Percentiles rank a stretch among this genome's conserved stretches.
phyloP scores from a whole-genome alignment of 768 basidiomycete species.

The Trametes maxima region DNA sequence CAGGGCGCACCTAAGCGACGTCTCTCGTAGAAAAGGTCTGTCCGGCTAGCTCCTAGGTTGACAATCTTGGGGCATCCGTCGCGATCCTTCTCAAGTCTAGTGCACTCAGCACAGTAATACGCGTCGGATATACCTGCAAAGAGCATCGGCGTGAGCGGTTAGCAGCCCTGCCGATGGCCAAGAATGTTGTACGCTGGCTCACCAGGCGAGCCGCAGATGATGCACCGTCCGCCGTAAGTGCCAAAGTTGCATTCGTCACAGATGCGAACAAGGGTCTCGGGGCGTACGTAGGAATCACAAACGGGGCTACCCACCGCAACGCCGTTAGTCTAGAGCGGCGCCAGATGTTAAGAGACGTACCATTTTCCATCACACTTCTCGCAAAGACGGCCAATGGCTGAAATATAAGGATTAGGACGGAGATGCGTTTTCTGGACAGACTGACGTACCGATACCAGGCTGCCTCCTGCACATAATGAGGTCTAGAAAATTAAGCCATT shows the following conservation, averaged over 20 bases:
- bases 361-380: slow-evolving; percentile 99
- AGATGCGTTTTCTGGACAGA: neutral
- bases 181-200: neutral
- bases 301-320: slow-evolving; percentile 68
- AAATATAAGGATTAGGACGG: slow-evolving; percentile 12
- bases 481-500: slow-evolving; percentile 50
- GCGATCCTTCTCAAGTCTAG: slow-evolving; percentile 93
- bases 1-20: slow-evolving; percentile 69
- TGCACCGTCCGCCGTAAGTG: slow-evolving; percentile 96
- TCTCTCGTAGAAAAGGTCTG: slow-evolving; percentile 90
- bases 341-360: slow-evolving; percentile 46
- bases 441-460: slow-evolving; percentile 85
- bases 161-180: neutral
- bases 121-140: slow-evolving; percentile 92
- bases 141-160: neutral
- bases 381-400: slow-evolving; percentile 96
- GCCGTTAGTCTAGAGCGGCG: neutral
- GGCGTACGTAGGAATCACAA: slow-evolving; percentile 98
- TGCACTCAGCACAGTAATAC: slow-evolving; percentile 98
- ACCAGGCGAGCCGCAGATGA: slow-evolving; percentile 97
- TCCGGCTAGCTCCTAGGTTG: slow-evolving; percentile 92
- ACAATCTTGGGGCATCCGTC: slow-evolving; percentile 99
- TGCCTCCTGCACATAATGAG: slow-evolving; percentile 98
- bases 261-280: slow-evolving; percentile 96
- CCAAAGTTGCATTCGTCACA: slow-evolving; percentile 99